A percentile compares a stretch with the other conserved stretches of the same genome.
These are phyloP conservation scores for Backusella morwellensis DNA, from an alignment of 192 early-diverging fungal genomes.

Conservation along the genomic window DNA sequence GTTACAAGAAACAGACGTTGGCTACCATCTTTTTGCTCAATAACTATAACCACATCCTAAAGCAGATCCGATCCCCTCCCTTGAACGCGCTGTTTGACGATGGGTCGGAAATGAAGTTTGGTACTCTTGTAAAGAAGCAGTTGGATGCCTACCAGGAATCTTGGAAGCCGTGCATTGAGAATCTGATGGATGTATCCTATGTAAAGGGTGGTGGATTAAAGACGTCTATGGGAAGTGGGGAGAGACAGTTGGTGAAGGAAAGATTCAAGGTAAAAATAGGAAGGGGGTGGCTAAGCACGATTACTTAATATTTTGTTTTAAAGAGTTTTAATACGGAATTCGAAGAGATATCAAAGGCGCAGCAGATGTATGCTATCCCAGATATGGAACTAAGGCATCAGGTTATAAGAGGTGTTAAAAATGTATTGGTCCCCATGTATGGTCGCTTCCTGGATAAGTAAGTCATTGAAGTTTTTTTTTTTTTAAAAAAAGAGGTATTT, in stretches of 20 bases:
- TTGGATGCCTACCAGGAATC: conserved; percentile 54
- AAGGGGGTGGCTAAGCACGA: too few species aligned
- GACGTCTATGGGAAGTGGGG: conserved; percentile 58
- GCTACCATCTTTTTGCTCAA: conserved; percentile 77
- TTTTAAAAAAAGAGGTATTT: conserved; percentile 13
- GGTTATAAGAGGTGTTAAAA: conserved; percentile 70
- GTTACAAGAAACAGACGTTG: conserved; percentile 71
- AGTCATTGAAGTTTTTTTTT: conserved; percentile 7
- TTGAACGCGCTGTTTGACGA: conserved; percentile 46
- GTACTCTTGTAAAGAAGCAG: conserved; percentile 50
- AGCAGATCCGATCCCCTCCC: conserved; percentile 56
- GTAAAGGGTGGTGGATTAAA: conserved; percentile 60
- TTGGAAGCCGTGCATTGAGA: conserved; percentile 75
- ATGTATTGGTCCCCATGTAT: conserved; percentile 76
- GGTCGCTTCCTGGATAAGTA: conserved; percentile 72
- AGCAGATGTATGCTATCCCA: conserved; percentile 75
- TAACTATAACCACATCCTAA: conserved; percentile 76
- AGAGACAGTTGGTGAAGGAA: conserved; percentile 76
- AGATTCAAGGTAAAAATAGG: conserved; percentile 66
- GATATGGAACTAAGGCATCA: conserved; percentile 69
- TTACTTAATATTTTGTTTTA: too few species aligned
- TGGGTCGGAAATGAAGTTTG: conserved; percentile 48
- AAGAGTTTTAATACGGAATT: conserved; percentile 83
- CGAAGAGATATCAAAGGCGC: conserved; percentile 67
- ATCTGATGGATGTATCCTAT: conserved; percentile 72